Evolutionary conservation across 805 yeast genomes (phyloP).

Genomic region (Candida nanaspora): DNA sequence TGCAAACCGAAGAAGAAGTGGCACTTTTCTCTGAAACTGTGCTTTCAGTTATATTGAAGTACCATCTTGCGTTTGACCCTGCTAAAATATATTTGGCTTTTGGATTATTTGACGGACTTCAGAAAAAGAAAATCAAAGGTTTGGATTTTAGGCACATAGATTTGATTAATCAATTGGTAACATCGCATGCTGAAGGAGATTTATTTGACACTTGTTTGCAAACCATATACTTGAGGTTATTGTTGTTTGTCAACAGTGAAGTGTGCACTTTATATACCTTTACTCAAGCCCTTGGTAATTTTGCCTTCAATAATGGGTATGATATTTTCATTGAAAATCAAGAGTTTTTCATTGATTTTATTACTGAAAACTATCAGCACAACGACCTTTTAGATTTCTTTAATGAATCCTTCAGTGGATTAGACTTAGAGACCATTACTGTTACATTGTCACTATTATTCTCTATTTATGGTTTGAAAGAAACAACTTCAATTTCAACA

Average conservation of each 20-base stretch:
- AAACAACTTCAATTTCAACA: conserved; percentile 8
- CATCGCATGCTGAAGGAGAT: conserved; percentile 26
- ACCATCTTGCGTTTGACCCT: conserved; percentile 57
- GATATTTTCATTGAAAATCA: conserved; percentile 25
- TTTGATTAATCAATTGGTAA: conserved; percentile 28
- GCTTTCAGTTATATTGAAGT: conserved; percentile 39
- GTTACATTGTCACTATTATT: conserved; percentile 9
- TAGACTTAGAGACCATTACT: conserved; percentile 13
- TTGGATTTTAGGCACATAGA: conserved; percentile 22
- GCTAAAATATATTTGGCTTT: conserved; percentile 52
- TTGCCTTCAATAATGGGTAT: conserved; percentile 29
- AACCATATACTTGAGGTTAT: conserved; percentile 39
- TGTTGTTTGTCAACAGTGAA: conserved; percentile 31
- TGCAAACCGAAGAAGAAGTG: conserved; percentile 15
- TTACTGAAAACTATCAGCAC: conserved; percentile 11
- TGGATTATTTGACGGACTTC: conserved; percentile 53
- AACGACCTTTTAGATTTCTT: conserved; percentile 9
- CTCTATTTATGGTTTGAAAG: conserved; percentile 2
- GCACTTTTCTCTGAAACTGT: conserved; percentile 19
- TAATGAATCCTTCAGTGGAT: not conserved
- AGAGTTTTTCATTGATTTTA: conserved; percentile 33
- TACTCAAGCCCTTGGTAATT: conserved; percentile 30
- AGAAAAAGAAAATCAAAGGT: conserved; percentile 2
- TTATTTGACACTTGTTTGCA: conserved; percentile 45
- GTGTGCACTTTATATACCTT: conserved; percentile 19